phyloP scores from a whole-genome alignment of 108 stramenopile species.

The Cyclotella baltica region DNA sequence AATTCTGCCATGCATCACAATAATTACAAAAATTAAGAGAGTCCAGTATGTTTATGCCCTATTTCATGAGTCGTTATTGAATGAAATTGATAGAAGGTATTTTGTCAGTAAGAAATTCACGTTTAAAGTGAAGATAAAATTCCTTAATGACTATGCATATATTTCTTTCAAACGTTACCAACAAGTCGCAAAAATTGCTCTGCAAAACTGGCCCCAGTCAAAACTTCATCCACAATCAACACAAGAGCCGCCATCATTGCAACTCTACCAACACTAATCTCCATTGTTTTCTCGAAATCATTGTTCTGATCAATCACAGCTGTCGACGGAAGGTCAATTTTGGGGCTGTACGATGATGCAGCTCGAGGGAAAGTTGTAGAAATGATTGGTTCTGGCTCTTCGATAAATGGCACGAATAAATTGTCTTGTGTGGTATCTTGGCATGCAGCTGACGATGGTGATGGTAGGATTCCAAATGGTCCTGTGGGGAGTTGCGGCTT shows the following conservation, averaged over 20 bases:
- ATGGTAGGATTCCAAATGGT: slow-evolving; percentile 16
- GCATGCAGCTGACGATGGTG: not conserved
- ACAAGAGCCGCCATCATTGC: slow-evolving; percentile 52
- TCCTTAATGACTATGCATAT: not conserved
- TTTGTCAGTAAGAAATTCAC: too few relatives aligned
- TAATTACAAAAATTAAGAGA: too few relatives aligned
- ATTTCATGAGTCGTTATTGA: too few relatives aligned
- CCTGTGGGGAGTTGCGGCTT: not conserved
- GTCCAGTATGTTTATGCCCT: too few relatives aligned
- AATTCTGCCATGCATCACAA: too few relatives aligned
- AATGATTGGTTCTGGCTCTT: slow-evolving; percentile 11
- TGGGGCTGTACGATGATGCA: slow-evolving; percentile 8
- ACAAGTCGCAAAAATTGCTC: slow-evolving; percentile 32
- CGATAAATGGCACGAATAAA: not conserved
- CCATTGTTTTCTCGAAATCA: slow-evolving; percentile 12
- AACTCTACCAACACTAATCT: slow-evolving; percentile 46
- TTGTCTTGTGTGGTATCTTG: not conserved
- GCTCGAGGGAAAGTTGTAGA: not conserved
- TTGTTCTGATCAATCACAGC: not conserved
- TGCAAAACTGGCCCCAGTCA: slow-evolving; percentile 49
- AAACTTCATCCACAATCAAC: slow-evolving; percentile 35
- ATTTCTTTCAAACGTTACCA: not conserved
- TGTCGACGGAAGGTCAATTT: slow-evolving; percentile 1
- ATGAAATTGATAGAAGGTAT: too few relatives aligned
- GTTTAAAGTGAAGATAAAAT: not conserved